Conservation (phyloP, 2,329 filamentous ascomycete species). For the Alternaria conjuncta region DNA sequence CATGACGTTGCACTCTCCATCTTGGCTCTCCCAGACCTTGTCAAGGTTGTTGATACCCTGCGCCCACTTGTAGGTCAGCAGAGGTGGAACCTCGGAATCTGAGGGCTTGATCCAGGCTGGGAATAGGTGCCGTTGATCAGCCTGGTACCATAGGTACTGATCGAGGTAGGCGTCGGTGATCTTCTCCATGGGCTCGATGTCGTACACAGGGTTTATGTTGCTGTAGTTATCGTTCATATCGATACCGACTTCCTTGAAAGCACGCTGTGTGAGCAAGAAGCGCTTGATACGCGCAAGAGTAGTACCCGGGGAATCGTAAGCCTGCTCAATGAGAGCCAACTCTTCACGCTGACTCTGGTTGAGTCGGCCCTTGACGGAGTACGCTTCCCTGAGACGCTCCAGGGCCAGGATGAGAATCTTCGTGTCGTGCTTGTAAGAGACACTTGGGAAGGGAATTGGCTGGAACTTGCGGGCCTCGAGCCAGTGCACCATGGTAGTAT, state of each 20-base stretch:
- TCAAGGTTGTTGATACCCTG: conserved; percentile 98
- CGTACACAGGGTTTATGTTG: conserved; percentile 98
- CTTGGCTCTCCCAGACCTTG: conserved; percentile 90
- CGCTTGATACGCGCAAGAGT: conserved; percentile 96
- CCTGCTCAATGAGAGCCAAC: conserved; percentile 94
- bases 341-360: conserved; percentile 99
- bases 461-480: conserved; percentile 98
- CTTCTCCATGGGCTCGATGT: conserved; percentile 98
- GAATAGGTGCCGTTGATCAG: conserved; percentile 95
- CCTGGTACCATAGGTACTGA: conserved; percentile 99
- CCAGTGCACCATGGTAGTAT: conserved; percentile 99
- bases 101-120: conserved; percentile 99
- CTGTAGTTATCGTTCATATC: conserved; percentile 99
- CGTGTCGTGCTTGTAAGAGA: conserved; percentile 99
- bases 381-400: conserved; percentile 90
- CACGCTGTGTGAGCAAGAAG: conserved; percentile 93
- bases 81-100: conserved; percentile 93
- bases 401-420: conserved; percentile 97
- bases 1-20: conserved; percentile 98
- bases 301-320: conserved; percentile 96
- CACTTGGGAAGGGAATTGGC: conserved; percentile 96
- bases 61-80: conserved; percentile 98
- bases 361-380: conserved; percentile 94
- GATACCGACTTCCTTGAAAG: conserved; percentile 99
- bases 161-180: conserved; percentile 99